Evolutionary conservation across 441 rosid genomes (phyloP).

Genomic region (Jatropha multifida): DNA sequence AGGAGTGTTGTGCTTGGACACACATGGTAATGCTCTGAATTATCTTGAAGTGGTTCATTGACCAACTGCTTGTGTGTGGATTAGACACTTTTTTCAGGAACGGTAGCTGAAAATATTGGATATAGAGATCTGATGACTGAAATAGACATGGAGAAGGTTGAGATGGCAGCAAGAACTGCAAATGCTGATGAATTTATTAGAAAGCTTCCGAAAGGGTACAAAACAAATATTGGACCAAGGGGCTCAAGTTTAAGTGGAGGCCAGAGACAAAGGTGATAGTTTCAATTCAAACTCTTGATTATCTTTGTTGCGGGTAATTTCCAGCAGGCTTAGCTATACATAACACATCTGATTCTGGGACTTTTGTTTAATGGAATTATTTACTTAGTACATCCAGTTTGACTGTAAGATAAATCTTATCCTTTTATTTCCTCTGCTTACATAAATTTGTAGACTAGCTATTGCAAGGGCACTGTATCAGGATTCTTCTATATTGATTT

Average conservation of each 20-base stretch:
- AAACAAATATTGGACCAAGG: constrained; percentile 74
- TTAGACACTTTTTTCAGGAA: constrained; percentile 86
- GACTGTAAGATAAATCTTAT: background rate
- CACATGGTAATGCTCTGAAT: constrained; percentile 7
- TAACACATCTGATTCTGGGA: background rate
- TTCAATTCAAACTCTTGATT: background rate
- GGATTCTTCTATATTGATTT: constrained; percentile 66
- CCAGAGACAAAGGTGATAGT: constrained; percentile 78
- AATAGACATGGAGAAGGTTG: constrained; percentile 73
- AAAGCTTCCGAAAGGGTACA: constrained; percentile 73
- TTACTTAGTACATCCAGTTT: background rate
- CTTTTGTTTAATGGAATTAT: constrained; percentile 6
- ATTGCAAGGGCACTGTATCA: constrained; percentile 91
- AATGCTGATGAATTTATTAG: constrained; percentile 88
- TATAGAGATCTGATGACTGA: constrained; percentile 61
- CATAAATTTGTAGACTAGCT: constrained; percentile 57
- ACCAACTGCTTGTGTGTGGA: constrained; percentile 21
- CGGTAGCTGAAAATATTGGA: constrained; percentile 90
- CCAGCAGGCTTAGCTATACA: background rate
- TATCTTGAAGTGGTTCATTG: constrained; percentile 10
- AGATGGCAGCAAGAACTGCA: constrained; percentile 70
- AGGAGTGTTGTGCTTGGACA: background rate
- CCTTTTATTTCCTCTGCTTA: background rate
- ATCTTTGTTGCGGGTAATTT: background rate
- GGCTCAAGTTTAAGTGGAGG: constrained; percentile 95